Conservation (phyloP, 495 filamentous ascomycete species). For the Aspergillus sparsus region DNA sequence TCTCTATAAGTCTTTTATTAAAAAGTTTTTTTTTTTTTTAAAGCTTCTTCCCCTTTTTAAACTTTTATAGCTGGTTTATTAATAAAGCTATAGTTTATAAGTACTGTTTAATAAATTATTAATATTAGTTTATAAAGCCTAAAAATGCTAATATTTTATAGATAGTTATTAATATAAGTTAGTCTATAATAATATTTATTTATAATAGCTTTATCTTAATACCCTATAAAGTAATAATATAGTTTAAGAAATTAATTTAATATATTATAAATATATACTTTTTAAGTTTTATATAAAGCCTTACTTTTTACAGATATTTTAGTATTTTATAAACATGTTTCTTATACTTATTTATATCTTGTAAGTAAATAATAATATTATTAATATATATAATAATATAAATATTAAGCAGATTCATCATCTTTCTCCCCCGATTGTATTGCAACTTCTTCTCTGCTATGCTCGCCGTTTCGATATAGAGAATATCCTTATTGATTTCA, state of each 20-base stretch:
- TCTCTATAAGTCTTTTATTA: background rate
- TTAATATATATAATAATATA: slow-evolving; percentile 1
- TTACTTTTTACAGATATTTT: background rate
- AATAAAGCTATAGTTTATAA: background rate
- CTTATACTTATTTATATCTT: background rate
- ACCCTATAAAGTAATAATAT: slow-evolving; percentile 2
- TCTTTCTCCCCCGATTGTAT: no score
- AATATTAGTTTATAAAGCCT: background rate
- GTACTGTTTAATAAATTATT: background rate
- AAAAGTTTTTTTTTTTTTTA: background rate
- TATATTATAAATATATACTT: slow-evolving; percentile 4
- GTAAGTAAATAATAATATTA: slow-evolving; percentile 5
- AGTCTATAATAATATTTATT: background rate
- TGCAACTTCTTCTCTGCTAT: no score
- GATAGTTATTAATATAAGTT: background rate
- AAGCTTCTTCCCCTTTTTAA: background rate
- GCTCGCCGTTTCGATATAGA: no score
- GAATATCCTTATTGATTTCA: no score
- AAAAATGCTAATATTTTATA: background rate
- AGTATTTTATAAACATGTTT: background rate
- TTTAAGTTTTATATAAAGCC: background rate
- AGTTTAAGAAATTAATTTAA: background rate
- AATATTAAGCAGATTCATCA: background rate
- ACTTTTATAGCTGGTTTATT: background rate
- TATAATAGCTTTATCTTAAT: background rate